Conservation (phyloP, 2,329 filamentous ascomycete genomes). For the Tolypocladium ovalisporum region DNA sequence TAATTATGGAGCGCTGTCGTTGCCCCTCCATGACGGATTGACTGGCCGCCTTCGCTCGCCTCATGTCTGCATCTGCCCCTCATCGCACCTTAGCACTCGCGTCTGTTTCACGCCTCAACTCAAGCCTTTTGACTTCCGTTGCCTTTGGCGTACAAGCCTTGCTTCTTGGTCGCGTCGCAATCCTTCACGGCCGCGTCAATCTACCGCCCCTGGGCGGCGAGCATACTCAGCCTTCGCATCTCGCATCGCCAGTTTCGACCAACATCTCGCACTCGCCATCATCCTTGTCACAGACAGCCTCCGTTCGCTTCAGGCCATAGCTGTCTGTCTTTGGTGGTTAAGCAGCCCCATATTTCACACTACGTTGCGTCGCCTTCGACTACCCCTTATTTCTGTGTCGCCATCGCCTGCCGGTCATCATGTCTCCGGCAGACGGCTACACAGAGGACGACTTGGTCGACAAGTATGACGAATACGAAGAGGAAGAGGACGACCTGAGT, state of each 20-base stretch:
- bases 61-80: slow-evolving; percentile 12
- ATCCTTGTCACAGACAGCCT: neutral
- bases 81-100: neutral
- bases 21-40: slow-evolving; percentile 10
- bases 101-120: neutral
- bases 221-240: neutral
- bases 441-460: slow-evolving; percentile 36
- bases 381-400: neutral
- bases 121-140: neutral
- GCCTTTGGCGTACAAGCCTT: neutral
- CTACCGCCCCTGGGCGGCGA: neutral
- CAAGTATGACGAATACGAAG: slow-evolving; percentile 37
- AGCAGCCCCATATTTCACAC: neutral
- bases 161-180: neutral
- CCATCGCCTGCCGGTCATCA: slow-evolving; percentile 2
- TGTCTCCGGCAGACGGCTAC: slow-evolving; percentile 25
- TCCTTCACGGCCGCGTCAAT: neutral
- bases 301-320: neutral
- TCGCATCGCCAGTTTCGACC: neutral
- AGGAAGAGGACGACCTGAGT: slow-evolving; percentile 34
- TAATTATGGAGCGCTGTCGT: slow-evolving; percentile 2
- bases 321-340: neutral
- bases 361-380: neutral
- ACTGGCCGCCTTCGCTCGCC: neutral
- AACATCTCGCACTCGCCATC: neutral